Evolutionary conservation across 192 early-diverging fungal species (phyloP), one percentile per base, ranked within the genome.

Genomic region (Podila verticillata): DNA sequence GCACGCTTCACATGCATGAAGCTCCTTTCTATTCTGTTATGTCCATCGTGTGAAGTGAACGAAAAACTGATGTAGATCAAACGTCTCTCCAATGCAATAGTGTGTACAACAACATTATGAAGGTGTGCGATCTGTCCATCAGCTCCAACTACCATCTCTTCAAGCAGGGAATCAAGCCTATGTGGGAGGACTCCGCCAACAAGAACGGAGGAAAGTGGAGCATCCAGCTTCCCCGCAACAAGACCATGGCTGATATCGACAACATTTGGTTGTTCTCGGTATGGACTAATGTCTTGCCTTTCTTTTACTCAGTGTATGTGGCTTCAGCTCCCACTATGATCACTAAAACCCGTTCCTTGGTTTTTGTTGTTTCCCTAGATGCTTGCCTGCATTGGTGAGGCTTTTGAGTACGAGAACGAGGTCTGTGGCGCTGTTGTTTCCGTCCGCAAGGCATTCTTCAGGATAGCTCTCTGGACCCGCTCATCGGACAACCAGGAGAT

Each of bases 81-180:
- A 31, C 44, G 47, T 56, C 34, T 69, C 10, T 51, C 26, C 2
- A 17, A 12, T 61, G 17, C 6, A 60, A 60, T 68, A 80, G 77
- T 28, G 92, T 96, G 8, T 93, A 93, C 87, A 97, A 97, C 92
- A 95, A 95, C 78, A 87, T 97, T 47, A 85, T 92, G 65, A 92
- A 91, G 66, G 88, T 93, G 7, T 87, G 88, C 29, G 90, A 94
- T 36, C 81, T 97, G 65, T 81, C 88, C 9, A 82, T 88, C 57
- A 93, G 92, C 48, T 90, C 95, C 64, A 97, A 99, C 87, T 98
- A 96, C 83, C 96, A 98, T 69, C 74, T 98, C 66, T 99, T 99
- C 90, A 95, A 96, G 86, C 86, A 93, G 61, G 96, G 96, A 30
- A 87, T 99, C 66, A 89, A 91, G 82, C 97, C 97, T 7, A 91